These are phyloP conservation scores for Symbiodinium pilosum DNA, from an alignment of 73 alveolate species.

Conservation along the genomic window DNA sequence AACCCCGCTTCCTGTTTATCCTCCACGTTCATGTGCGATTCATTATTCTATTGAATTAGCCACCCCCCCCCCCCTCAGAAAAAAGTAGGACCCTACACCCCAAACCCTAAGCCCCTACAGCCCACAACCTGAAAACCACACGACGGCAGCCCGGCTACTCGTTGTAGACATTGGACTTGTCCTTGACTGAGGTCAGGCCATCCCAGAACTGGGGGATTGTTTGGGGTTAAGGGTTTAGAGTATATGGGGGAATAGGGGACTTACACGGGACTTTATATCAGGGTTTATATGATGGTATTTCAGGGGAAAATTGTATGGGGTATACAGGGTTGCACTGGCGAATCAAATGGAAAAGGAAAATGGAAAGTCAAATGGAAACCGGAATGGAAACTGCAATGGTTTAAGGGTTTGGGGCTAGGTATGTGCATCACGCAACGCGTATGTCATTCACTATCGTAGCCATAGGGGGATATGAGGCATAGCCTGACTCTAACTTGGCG, in stretches of 20 bases:
- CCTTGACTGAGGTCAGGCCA: constrained; percentile 31
- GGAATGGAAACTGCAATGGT: no score
- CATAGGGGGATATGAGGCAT: no score
- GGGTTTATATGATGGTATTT: not conserved
- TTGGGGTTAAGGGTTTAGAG: not conserved
- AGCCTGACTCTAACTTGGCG: no score
- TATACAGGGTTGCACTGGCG: not conserved
- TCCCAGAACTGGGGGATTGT: not conserved
- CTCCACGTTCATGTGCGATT: no score
- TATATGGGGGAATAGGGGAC: not conserved
- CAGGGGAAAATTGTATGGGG: not conserved
- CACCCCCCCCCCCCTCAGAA: no score
- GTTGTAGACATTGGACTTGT: not conserved
- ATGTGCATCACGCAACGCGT: no score
- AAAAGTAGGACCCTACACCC: not conserved
- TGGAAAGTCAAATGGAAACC: not conserved
- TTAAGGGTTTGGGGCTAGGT: no score
- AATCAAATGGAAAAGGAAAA: no score
- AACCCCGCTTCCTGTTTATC: no score
- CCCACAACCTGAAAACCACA: not conserved
- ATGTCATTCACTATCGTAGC: no score
- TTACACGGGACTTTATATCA: no score
- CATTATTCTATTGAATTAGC: no score
- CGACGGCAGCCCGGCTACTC: not conserved
- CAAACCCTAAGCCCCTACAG: not conserved